A percentile compares a stretch with the other conserved stretches of the same genome.
phyloP scores from a whole-genome alignment of 2,329 filamentous ascomycete genomes.

The Pseudogymnoascus pannorum region DNA sequence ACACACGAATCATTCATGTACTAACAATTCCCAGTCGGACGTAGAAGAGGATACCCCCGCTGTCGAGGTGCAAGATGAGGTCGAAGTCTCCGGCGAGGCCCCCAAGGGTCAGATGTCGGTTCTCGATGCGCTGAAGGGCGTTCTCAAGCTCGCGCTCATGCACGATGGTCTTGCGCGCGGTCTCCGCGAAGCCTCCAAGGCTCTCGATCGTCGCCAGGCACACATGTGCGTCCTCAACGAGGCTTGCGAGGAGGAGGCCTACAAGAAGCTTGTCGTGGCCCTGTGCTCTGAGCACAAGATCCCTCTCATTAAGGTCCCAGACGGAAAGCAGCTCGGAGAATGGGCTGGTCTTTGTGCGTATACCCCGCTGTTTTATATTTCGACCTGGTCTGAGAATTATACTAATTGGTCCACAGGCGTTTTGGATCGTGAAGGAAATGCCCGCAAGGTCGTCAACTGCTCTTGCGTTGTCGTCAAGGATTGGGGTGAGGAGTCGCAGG shows the following conservation, averaged over 20 bases:
- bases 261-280: conserved; percentile 99
- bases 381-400: conserved; percentile 13
- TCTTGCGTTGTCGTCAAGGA: conserved; percentile 99
- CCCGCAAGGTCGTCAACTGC: conserved; percentile 99
- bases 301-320: conserved; percentile 98
- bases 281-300: conserved; percentile 99
- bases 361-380: conserved; percentile 16
- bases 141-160: conserved; percentile 97
- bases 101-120: conserved; percentile 93
- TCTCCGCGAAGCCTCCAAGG: conserved; percentile 97
- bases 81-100: conserved; percentile 85
- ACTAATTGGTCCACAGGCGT: conserved; percentile 56
- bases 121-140: conserved; percentile 96
- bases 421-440: conserved; percentile 97
- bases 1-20: conserved; percentile 8
- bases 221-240: conserved; percentile 99
- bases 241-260: conserved; percentile 99
- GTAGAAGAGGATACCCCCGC: conserved; percentile 98
- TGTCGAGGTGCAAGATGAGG: conserved; percentile 74
- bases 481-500: conserved; percentile 99
- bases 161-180: conserved; percentile 98
- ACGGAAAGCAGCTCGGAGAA: conserved; percentile 99
- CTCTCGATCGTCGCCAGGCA: conserved; percentile 94
- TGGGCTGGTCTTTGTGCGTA: conserved; percentile 98
- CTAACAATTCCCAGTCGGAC: conserved; percentile 67